phyloP scores from a whole-genome alignment of 176 grass and related monocot genomes.

The Bolboschoenus planiculmis region DNA sequence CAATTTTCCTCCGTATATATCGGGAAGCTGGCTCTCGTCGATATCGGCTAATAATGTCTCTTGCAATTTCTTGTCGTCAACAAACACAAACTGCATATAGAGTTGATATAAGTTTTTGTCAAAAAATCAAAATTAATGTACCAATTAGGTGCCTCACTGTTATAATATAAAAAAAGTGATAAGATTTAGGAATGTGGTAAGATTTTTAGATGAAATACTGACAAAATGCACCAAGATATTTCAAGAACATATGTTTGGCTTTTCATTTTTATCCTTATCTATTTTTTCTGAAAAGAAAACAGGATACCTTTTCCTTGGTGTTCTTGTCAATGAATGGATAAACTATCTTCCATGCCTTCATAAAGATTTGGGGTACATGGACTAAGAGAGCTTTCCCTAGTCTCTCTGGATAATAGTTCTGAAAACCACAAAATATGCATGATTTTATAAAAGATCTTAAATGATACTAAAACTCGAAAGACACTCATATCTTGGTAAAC shows the following conservation, averaged over 20 bases:
- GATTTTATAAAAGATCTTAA: not conserved
- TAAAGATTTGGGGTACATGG: conserved; percentile 65
- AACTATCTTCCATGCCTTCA: conserved; percentile 73
- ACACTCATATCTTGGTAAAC: too few relatives aligned
- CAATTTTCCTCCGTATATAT: conserved; percentile 42
- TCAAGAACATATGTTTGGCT: not conserved
- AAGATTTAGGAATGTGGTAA: not conserved
- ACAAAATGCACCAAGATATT: not conserved
- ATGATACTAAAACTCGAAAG: too few relatives aligned
- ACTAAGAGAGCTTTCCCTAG: conserved; percentile 57
- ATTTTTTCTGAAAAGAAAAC: not conserved
- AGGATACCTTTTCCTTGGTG: conserved; percentile 56
- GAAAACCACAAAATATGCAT: not conserved
- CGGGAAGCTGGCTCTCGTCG: conserved; percentile 59
- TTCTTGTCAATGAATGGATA: conserved; percentile 63
- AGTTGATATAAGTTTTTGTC: not conserved
- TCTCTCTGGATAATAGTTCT: conserved; percentile 73
- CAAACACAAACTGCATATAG: conserved; percentile 56
- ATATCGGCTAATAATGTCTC: conserved; percentile 56
- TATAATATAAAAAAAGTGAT: too few relatives aligned
- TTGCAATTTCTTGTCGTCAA: conserved; percentile 54
- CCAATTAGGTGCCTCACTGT: not conserved
- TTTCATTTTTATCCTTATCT: not conserved
- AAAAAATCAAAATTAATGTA: not conserved
- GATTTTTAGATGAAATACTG: not conserved